A percentile compares a stretch with the other conserved stretches of the same genome.
These are phyloP conservation scores for Globisporangium recalcitrans DNA, from an alignment of 352 stramenopile species.

Conservation along the genomic window DNA sequence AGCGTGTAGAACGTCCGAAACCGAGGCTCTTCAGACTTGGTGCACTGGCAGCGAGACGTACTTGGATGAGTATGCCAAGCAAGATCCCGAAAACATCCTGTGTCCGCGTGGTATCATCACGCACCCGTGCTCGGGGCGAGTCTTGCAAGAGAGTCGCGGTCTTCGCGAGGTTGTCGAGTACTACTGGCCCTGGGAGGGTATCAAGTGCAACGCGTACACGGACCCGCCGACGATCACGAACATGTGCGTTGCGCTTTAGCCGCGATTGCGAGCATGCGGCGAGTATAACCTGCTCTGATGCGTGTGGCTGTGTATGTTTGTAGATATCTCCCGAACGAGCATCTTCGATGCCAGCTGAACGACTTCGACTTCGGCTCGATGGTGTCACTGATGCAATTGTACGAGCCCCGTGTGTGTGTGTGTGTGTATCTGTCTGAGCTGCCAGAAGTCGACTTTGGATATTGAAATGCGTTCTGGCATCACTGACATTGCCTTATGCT, in stretches of 20 bases:
- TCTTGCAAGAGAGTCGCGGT: conserved; percentile 31
- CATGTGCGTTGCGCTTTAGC: conserved; percentile 32
- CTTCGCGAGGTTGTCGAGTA: conserved; percentile 21
- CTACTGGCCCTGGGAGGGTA: conserved; percentile 67
- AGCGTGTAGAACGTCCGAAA: conserved; percentile 41
- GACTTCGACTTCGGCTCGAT: conserved; percentile 58
- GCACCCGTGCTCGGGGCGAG: conserved; percentile 57
- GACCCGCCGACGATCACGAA: conserved; percentile 66
- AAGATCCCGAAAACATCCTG: conserved; percentile 14
- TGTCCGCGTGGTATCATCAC: conserved; percentile 50
- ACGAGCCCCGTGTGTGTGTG: conserved; percentile 15
- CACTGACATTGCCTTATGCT: not conserved
- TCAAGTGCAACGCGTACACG: conserved; percentile 60
- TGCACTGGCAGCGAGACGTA: conserved; percentile 39
- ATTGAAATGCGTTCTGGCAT: too few species aligned
- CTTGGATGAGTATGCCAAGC: conserved; percentile 9
- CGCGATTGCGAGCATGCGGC: not conserved
- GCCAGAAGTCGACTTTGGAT: too few species aligned
- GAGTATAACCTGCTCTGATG: not conserved
- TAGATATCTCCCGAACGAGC: conserved; percentile 51
- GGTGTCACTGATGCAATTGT: conserved; percentile 71
- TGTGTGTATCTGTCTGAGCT: too few species aligned
- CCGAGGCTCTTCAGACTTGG: conserved; percentile 50
- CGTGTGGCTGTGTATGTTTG: not conserved
- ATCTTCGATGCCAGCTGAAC: conserved; percentile 42